Evolutionary conservation across 2,329 filamentous ascomycete genomes (phyloP).

Genomic region (Hymenoscyphus albidus): DNA sequence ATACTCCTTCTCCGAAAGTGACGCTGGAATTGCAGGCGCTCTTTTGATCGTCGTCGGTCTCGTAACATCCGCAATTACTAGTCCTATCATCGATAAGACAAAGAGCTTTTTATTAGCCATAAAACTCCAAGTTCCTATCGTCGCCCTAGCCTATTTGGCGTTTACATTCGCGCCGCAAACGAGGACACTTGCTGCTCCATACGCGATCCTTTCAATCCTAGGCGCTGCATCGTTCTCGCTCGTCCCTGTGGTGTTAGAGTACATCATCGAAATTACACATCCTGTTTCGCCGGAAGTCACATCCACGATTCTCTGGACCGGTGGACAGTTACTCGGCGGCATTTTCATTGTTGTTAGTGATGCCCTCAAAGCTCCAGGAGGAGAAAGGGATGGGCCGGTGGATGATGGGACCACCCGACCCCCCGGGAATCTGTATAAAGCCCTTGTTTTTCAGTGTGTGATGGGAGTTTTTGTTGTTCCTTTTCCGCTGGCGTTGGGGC

Average conservation of each 20-base stretch:
- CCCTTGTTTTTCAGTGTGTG: slow-evolving; percentile 76
- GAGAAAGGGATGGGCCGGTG: slow-evolving; percentile 36
- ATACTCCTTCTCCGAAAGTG: slow-evolving; percentile 76
- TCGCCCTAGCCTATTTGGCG: slow-evolving; percentile 68
- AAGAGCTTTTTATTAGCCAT: slow-evolving; percentile 74
- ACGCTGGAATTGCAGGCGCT: slow-evolving; percentile 86
- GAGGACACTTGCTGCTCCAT: slow-evolving; percentile 61
- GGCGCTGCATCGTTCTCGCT: slow-evolving; percentile 78
- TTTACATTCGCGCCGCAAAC: slow-evolving; percentile 74
- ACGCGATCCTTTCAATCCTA: slow-evolving; percentile 69
- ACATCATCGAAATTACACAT: slow-evolving; percentile 80
- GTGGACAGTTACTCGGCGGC: slow-evolving; percentile 80
- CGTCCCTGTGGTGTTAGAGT: slow-evolving; percentile 82
- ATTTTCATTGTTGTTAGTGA: slow-evolving; percentile 81
- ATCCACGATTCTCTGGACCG: slow-evolving; percentile 77
- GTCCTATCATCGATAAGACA: slow-evolving; percentile 79
- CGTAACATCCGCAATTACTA: slow-evolving; percentile 68
- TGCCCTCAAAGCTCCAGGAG: slow-evolving; percentile 54
- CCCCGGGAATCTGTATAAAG: slow-evolving; percentile 67
- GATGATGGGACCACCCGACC: slow-evolving; percentile 45
- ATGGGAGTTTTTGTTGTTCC: slow-evolving; percentile 63
- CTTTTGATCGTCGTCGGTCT: slow-evolving; percentile 84
- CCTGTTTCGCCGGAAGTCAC: slow-evolving; percentile 84
- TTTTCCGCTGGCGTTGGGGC: slow-evolving; percentile 63
- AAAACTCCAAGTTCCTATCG: slow-evolving; percentile 69